Base-by-base conservation (phyloP, 352 stramenopile genomes). In the Pseudoperonospora humuli region DNA sequence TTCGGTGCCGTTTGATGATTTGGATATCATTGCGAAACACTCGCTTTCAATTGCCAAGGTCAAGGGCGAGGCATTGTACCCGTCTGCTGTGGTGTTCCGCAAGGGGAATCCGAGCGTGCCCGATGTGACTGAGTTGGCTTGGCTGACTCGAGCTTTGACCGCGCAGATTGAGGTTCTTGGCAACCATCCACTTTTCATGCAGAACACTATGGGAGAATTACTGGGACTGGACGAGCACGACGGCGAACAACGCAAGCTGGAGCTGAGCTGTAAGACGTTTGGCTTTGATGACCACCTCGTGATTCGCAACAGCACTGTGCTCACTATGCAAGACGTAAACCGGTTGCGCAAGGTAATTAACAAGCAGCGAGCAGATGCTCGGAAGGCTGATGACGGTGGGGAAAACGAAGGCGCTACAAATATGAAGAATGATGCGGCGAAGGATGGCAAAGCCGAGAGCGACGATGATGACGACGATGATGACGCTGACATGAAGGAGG, bases 1-100 rank as follows among this genome's bases (percentile, higher is more conserved):
- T 7, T 80, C 74, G 18, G 57, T 89, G 50, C 73, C 80, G 7
- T 92, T 92, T 40, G 73, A 92, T 25, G 80, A 92, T 51, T 50
- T 90, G 26, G 77, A 92, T 35, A 53, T 64, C 11, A 70, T 92
- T 33, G 70, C 70, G 43, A 84, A 75, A 51, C 63, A 86, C 40
- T 49, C 45, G 5, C 52, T 84, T 18, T 39, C 44, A 9, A 57
- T 88, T 40, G 72, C 61, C 2, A 75, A 57, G 15, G 54, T 76
- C 20, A 57, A 75, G 13, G 57, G 56, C 13, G 65, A 72, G 19
- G 13, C 21, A n/a, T 45, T 86, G 39, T 91, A 85, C 52, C 76
- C 79, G 24, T 83, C 75, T 18, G 62, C 75, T 6, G 64, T 91
- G 17, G 61, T 79, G 31, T 89, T 91, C 42, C 72, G 78, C 34